phyloP scores from a whole-genome alignment of 768 basidiomycete species.

The Pleurotus salmoneostramineus region DNA sequence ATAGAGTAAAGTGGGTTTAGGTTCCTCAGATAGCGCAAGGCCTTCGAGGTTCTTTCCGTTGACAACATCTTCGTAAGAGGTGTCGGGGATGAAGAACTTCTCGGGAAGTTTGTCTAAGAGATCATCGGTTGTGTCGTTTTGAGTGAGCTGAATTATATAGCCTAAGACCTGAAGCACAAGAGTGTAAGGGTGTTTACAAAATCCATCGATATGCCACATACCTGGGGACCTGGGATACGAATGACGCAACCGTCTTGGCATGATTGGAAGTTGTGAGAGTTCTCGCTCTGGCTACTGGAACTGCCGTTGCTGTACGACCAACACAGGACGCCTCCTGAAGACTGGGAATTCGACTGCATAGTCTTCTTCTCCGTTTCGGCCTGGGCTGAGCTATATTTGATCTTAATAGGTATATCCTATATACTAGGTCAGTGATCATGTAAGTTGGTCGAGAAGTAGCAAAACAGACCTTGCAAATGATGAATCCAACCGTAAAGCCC shows the following conservation, averaged over 20 bases:
- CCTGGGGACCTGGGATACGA: slow-evolving; percentile 17
- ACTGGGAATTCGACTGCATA: neutral
- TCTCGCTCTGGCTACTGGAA: neutral
- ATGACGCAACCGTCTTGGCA: slow-evolving; percentile 13
- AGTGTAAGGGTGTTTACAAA: neutral
- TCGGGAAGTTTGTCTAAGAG: neutral
- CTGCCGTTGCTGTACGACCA: slow-evolving; percentile 7
- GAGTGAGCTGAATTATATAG: neutral
- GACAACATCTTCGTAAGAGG: neutral
- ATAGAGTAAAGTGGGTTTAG: neutral
- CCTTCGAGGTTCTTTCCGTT: neutral
- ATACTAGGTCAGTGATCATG: no score
- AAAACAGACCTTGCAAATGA: slow-evolving; percentile 5
- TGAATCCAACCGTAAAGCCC: slow-evolving; percentile 5
- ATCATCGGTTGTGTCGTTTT: neutral
- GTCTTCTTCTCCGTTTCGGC: neutral
- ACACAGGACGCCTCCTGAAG: slow-evolving; percentile 1
- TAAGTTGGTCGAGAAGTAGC: neutral
- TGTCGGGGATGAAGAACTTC: neutral
- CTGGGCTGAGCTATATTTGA: neutral
- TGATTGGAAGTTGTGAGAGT: slow-evolving; percentile 5
- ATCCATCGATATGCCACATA: neutral
- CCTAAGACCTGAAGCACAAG: neutral
- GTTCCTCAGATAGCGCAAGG: neutral
- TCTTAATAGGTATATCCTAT: slow-evolving; percentile 8